A percentile compares a stretch with the other conserved stretches of the same genome.
Conservation (phyloP, 805 yeast genomes). For the Saturnispora ahearnii region DNA sequence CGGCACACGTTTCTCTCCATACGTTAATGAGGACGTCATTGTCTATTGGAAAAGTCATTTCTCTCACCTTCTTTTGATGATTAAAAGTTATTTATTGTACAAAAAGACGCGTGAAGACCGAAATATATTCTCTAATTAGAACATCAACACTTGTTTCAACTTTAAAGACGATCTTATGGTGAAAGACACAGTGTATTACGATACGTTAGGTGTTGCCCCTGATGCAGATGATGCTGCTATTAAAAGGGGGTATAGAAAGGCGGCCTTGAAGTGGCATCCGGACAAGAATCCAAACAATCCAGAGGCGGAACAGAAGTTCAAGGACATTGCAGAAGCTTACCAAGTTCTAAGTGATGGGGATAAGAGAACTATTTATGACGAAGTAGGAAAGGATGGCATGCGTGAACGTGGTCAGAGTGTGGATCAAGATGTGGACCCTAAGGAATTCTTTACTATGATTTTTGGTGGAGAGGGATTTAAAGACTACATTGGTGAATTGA, state of each 20-base stretch:
- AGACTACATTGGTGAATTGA: constrained; percentile 81
- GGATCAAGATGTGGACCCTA: constrained; percentile 56
- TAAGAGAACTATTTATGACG: constrained; percentile 60
- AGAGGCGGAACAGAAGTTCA: constrained; percentile 63
- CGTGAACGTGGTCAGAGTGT: constrained; percentile 42
- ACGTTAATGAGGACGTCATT: constrained; percentile 13
- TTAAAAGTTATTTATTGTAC: not conserved
- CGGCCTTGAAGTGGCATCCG: constrained; percentile 70
- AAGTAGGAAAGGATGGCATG: constrained; percentile 58
- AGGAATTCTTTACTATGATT: constrained; percentile 59
- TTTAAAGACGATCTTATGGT: constrained; percentile 40
- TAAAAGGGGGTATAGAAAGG: constrained; percentile 72
- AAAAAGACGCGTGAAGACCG: not conserved
- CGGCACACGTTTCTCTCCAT: not conserved
- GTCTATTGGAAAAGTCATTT: constrained; percentile 15
- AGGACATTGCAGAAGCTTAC: constrained; percentile 58
- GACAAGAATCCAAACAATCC: constrained; percentile 76
- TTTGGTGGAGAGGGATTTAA: constrained; percentile 89
- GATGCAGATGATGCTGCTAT: constrained; percentile 58
- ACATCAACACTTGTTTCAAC: not conserved
- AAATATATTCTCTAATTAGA: not conserved
- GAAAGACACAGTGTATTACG: constrained; percentile 67
- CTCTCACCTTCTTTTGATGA: not conserved
- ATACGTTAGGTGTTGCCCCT: constrained; percentile 46
- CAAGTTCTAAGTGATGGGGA: constrained; percentile 64